Conservation (phyloP, 768 basidiomycete species). For the Leccinum boreale region DNA sequence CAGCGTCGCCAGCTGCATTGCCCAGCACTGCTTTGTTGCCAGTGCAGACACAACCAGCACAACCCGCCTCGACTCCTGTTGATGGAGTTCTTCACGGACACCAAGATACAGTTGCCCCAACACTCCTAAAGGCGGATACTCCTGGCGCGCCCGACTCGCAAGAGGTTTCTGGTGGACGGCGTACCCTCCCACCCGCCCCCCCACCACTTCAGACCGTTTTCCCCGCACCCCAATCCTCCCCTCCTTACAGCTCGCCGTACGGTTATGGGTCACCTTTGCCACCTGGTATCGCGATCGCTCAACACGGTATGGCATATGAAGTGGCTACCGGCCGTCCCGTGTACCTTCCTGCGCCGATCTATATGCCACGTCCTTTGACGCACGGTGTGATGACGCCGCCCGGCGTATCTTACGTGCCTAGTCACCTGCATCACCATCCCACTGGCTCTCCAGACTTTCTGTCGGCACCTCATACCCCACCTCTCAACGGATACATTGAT, state of each 20-base stretch:
- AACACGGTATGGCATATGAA: conserved; percentile 80
- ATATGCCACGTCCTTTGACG: conserved; percentile 64
- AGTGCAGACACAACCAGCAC: conserved; percentile 10
- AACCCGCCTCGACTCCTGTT: conserved; percentile 4
- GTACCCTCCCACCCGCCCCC: conserved; percentile 36
- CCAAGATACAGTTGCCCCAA: conserved; percentile 24
- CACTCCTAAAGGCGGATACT: conserved; percentile 30
- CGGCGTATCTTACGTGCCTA: conserved; percentile 51
- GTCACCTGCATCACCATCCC: conserved; percentile 61
- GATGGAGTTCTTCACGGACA: conserved; percentile 27
- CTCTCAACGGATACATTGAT: conserved; percentile 62
- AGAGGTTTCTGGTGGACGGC: conserved; percentile 21
- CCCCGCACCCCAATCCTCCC: conserved; percentile 43
- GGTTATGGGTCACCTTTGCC: conserved; percentile 53
- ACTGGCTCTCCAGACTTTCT: conserved; percentile 63
- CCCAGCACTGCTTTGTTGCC: conserved; percentile 10
- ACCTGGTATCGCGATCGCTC: conserved; percentile 71
- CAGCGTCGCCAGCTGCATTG: conserved; percentile 3
- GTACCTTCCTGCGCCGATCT: conserved; percentile 64
- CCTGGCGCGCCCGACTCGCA: conserved; percentile 18
- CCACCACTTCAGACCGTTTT: conserved; percentile 46
- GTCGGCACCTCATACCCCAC: conserved; percentile 56
- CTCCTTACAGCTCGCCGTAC: conserved; percentile 68
- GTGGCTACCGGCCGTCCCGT: conserved; percentile 79
- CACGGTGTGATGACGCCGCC: conserved; percentile 51